phyloP scores from a whole-genome alignment of 2,329 filamentous ascomycete genomes.

The Pestalotiopsis sp. region DNA sequence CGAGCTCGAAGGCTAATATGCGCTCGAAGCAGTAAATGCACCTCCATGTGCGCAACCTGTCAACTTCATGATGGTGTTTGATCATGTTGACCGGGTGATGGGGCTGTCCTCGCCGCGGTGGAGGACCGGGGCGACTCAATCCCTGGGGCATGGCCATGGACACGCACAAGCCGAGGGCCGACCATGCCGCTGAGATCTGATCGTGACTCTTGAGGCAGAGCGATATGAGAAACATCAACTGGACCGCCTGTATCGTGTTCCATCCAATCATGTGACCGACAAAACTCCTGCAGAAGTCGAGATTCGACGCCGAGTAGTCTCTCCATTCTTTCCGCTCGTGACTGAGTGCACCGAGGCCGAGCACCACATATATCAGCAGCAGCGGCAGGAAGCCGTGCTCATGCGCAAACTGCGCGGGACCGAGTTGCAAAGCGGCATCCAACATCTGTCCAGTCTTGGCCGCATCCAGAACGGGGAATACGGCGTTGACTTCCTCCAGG shows the following conservation, averaged over 20 bases:
- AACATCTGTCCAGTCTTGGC: neutral
- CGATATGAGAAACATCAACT: constrained; percentile 11
- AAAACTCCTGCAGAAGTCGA: constrained; percentile 9
- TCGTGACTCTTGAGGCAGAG: constrained; percentile 10
- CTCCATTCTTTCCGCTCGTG: neutral
- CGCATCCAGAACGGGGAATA: constrained; percentile 12
- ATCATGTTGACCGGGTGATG: neutral
- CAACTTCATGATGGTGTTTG: constrained; percentile 1
- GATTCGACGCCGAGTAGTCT: neutral
- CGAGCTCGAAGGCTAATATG: constrained; percentile 15
- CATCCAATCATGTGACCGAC: constrained; percentile 9
- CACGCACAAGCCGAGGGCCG: constrained; percentile 8
- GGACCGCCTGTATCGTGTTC: constrained; percentile 10
- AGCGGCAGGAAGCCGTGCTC: constrained; percentile 4
- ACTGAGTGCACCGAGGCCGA: neutral
- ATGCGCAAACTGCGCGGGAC: constrained; percentile 1
- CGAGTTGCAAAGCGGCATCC: neutral
- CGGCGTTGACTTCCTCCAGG: constrained; percentile 9
- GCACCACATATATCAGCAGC: constrained; percentile 3
- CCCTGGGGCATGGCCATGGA: constrained; percentile 12
- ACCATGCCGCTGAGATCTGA: constrained; percentile 12
- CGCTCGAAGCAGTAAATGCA: constrained; percentile 15
- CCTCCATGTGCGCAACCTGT: constrained; percentile 12
- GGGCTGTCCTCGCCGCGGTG: neutral
- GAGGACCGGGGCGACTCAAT: neutral